These are phyloP conservation scores for Malbranchea cinnamomea DNA, from an alignment of 2,329 filamentous ascomycete genomes.

Conservation along the genomic window DNA sequence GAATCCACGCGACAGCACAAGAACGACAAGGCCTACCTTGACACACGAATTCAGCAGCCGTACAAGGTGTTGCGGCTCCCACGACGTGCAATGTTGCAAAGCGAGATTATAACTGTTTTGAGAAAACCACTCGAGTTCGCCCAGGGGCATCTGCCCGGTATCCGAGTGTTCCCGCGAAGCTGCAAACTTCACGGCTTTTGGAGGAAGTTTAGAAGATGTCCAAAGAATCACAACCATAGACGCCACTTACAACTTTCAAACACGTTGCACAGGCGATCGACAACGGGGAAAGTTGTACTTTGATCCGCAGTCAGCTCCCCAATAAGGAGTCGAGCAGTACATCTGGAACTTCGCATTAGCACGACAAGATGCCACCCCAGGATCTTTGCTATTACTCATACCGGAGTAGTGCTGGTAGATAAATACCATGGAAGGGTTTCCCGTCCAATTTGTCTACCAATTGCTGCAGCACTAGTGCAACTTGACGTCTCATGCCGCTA, in stretches of 20 bases:
- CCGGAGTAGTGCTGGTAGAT: constrained; percentile 50
- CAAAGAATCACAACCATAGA: constrained; percentile 22
- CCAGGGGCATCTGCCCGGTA: constrained; percentile 39
- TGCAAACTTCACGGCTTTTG: constrained; percentile 32
- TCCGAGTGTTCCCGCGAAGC: constrained; percentile 26
- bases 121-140: constrained; percentile 72
- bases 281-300: constrained; percentile 12
- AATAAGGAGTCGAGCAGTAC: constrained; percentile 32
- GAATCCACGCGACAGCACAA: background rate
- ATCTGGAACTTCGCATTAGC: constrained; percentile 15
- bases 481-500: constrained; percentile 44
- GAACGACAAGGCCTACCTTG: constrained; percentile 17
- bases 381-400: too few relatives aligned
- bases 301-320: constrained; percentile 25
- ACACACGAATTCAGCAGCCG: constrained; percentile 37
- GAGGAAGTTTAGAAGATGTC: background rate
- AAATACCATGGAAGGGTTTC: constrained; percentile 32
- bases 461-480: constrained; percentile 43
- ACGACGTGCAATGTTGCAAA: constrained; percentile 45
- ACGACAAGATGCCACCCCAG: too few relatives aligned
- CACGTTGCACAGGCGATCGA: constrained; percentile 39
- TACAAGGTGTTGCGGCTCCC: constrained; percentile 40
- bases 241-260: constrained; percentile 34
- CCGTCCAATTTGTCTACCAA: constrained; percentile 43
- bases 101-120: constrained; percentile 69